Evolutionary conservation across 106 monocot species (phyloP), one percentile per base, ranked within the genome.

Genomic region (Narthecium ossifragum): DNA sequence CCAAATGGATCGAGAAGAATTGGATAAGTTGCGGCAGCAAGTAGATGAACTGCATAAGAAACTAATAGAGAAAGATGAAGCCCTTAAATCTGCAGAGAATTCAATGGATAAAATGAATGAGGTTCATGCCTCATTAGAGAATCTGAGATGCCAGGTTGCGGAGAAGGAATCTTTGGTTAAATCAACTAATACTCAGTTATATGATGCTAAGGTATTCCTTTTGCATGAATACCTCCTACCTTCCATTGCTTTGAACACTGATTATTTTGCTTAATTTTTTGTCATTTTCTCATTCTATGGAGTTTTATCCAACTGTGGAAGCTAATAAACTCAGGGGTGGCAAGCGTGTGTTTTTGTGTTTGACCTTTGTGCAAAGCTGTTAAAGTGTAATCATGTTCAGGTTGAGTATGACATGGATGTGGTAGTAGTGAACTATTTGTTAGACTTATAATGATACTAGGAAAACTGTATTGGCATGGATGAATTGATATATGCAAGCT

Each of bases 141-240:
- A 90, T 26, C 53, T 85, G 64, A 82, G 69, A 60, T 61, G 46
- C 23, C 70, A 68, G 60, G 45, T 84, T 40, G 53, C 34, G 17
- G 83, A 90, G 53, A 90, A 86, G 67, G 94, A 96, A 57, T 58
- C 80, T 10, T 21, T 81, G 80, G 53, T 84, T 22, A 89, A 81
- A 73, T 80, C 86, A 52, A 58, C 69, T 53, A 73, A 71, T 53
- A 80, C 73, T 8, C 75, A 86, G 48, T 70, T 96, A 61, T 56
- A 80, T 50, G 80, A 78, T 77, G 74, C 78, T 17, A 90, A 90
- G 90, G 94, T 96, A 84, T 36, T n/a, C n/a, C n/a, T n/a, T n/a
- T n/a, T n/a, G n/a, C n/a, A n/a, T n/a, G n/a, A n/a, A n/a, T n/a
- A n/a, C n/a, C n/a, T n/a, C n/a, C n/a, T n/a, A n/a, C n/a, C n/a